Base-by-base conservation (phyloP, 768 basidiomycete genomes). In the Boletus sp. region DNA sequence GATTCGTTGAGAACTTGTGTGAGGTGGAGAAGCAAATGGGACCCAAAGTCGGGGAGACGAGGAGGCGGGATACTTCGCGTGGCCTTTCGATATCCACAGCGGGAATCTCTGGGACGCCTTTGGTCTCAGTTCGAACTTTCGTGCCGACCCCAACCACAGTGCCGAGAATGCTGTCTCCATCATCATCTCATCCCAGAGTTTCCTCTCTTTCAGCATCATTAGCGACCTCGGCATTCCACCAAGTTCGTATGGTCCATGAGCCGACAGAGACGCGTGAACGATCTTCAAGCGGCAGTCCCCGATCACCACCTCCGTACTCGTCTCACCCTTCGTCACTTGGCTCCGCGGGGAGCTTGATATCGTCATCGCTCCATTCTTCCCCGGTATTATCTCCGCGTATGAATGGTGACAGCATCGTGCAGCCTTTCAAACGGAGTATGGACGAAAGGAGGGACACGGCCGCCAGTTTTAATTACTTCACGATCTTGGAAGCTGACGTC, bases 171-270 rank as follows among this genome's bases (percentile, higher is more conserved):
- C 65, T 72, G 61, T 69, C 75, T 50, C 63, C 74, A 4, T 66
- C 78, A 35, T 67, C 80, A 6, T 68, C 76, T 29, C 64, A 70
- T 29, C 74, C 78, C 32, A 75, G 77, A 49, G 58, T 78, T 33
- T 91, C 89, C 51, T 82, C 85, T 6, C 80, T 91, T 42, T 90
- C 89, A 18, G 82, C 82, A n/a, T 89, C 89, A 35, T 75, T 90
- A 44, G 83, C 78, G 7, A 81, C 80, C 20, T 78, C 86, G 18
- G 73, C 74, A 15, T 83, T 89, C 61, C 79, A 86, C 56, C 76
- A 83, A 62, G 80, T 82, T 5, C 78, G 70, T 54, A 74, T 75
- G 24, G 63, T 55, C 50, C 62, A 60, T 39, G 67, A 62, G 39
- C 56, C 55, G 48, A 36, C 61, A 32, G 56, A 58, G 50, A 30